Evolutionary conservation across 768 basidiomycete genomes (phyloP).

Genomic region (Suillus tomentosus): DNA sequence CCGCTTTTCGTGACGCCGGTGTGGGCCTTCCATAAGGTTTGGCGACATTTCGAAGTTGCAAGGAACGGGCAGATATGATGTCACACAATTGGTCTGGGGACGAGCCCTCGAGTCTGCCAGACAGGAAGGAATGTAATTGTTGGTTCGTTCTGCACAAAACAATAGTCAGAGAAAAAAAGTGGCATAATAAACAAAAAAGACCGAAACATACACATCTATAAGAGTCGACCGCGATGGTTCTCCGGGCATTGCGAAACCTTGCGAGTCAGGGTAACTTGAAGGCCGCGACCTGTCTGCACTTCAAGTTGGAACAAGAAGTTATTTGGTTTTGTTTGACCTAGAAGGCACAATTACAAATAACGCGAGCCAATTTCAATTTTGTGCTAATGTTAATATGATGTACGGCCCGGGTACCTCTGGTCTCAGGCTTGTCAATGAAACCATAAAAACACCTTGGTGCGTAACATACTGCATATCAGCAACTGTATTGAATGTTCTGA

Average conservation of each 20-base stretch:
- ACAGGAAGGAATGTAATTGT: conserved; percentile 60
- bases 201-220: conserved; percentile 58
- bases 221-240: conserved; percentile 65
- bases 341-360: conserved; percentile 14
- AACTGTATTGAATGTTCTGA: too few species aligned
- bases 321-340: conserved; percentile 27
- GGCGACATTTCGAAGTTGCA: conserved; percentile 57
- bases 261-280: conserved; percentile 1
- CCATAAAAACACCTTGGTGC: too few species aligned
- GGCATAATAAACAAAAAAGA: not conserved
- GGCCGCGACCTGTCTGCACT: conserved; percentile 10
- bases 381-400: too few species aligned
- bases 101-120: conserved; percentile 60
- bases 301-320: conserved; percentile 13
- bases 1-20: conserved; percentile 60
- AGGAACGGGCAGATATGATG: conserved; percentile 57
- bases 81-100: conserved; percentile 59
- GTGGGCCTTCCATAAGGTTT: conserved; percentile 73
- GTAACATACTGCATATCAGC: too few species aligned
- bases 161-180: conserved; percentile 7
- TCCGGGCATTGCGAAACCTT: conserved; percentile 37
- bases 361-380: too few species aligned
- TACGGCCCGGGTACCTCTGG: too few species aligned
- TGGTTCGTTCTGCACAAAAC: conserved; percentile 54
- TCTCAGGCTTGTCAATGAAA: too few species aligned